Evolutionary conservation across 176 grass and related monocot genomes (phyloP), one percentile per base, ranked within the genome.

Genomic region (Leersia perrieri): DNA sequence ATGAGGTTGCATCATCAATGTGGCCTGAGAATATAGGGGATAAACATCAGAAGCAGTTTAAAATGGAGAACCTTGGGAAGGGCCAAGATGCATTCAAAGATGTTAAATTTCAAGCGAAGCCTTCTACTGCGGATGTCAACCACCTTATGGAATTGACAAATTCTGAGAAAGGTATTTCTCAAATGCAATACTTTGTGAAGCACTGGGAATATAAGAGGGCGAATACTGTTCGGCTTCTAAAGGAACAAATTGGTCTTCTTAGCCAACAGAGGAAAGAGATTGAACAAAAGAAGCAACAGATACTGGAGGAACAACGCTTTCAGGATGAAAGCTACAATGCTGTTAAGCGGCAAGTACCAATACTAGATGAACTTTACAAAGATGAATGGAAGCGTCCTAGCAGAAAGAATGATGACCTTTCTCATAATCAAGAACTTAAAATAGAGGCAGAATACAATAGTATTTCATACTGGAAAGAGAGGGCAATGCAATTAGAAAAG

Each of bases 281-380:
- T 70, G 94, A 97, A 63, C 87, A 94, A 42, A 97, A 86, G 47
- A 90, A 92, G 44, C 77, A 85, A 51, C 87, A 94, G 79, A 94
- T 97, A 63, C 83, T 94, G 79, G 83, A 89, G 75, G 91, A 97
- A 40, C 81, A 87, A 73, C 62, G 63, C 0, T 89, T 86, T 77
- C 88, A 91, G 57, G 89, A 92, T 81, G 94, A 97, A 80, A 89
- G 76, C 40, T 86, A 94, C 88, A 72, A 90, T 44, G 85, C 87
- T 68, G 89, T 68, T 30, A 90, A 87, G 13, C 62, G 86, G 20
- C 82, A 86, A 77, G 84, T 97, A 38, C 93, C 89, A 33, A 88
- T 97, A 87, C 76, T 97, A 49, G 92, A 97, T 72, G 92, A 94
- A 82, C 76, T 84, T 40, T 97, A 87, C 7, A 81, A 94, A 61